Percentiles rank a stretch among this genome's conserved stretches.
Evolutionary conservation across 305 asterid species (phyloP).

Genomic region (Withania somnifera): DNA sequence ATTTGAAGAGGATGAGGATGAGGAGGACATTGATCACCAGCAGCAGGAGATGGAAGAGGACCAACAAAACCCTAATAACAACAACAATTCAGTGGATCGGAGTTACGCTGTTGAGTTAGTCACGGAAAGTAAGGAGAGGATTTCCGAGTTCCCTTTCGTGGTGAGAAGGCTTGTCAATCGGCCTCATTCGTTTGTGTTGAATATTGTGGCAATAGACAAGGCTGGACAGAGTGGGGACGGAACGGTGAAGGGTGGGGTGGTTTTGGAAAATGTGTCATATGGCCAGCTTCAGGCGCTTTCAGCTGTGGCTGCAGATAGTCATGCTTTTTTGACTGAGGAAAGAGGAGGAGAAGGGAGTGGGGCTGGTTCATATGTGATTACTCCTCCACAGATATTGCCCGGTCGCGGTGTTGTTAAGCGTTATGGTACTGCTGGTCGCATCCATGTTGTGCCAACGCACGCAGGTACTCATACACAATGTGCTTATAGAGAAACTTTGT

Average conservation of each 20-base stretch:
- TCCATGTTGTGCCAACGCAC: slow-evolving; percentile 77
- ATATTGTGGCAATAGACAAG: slow-evolving; percentile 60
- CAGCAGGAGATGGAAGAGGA: slow-evolving; percentile 54
- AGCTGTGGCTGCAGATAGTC: slow-evolving; percentile 59
- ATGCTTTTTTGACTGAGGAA: slow-evolving; percentile 27
- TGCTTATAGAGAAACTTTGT: neutral
- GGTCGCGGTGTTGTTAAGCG: slow-evolving; percentile 63
- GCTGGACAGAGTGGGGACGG: slow-evolving; percentile 49
- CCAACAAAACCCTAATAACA: slow-evolving; percentile 34
- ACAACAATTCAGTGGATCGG: slow-evolving; percentile 24
- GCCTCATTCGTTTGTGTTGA: slow-evolving; percentile 70
- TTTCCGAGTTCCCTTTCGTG: slow-evolving; percentile 64
- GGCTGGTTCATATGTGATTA: slow-evolving; percentile 59
- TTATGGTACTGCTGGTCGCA: slow-evolving; percentile 72
- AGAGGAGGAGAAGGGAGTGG: slow-evolving; percentile 53
- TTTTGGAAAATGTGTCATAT: slow-evolving; percentile 76
- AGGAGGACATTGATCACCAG: slow-evolving; percentile 45
- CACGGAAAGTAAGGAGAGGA: slow-evolving; percentile 36
- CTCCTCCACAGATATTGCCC: slow-evolving; percentile 61
- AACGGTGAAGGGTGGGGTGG: slow-evolving; percentile 12
- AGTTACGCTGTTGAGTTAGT: slow-evolving; percentile 40
- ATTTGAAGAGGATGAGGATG: slow-evolving; percentile 58
- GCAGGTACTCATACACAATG: slow-evolving; percentile 50
- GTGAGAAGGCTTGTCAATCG: slow-evolving; percentile 49
- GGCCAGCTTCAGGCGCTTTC: slow-evolving; percentile 89